Evolutionary conservation across 108 stramenopile species (phyloP), one percentile per base, ranked within the genome.

Genomic region (Nitzschia sp.): DNA sequence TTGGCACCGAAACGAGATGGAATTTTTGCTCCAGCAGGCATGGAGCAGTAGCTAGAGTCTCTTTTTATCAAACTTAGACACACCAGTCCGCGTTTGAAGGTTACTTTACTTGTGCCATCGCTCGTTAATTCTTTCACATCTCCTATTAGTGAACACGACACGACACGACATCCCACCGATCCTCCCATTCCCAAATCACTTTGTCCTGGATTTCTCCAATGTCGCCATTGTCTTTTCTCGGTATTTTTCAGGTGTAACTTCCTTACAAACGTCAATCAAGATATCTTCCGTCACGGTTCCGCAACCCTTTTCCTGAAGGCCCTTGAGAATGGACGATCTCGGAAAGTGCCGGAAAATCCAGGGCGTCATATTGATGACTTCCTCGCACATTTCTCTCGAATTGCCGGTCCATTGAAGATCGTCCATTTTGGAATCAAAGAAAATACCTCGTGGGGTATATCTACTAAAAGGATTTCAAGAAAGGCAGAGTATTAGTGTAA

Each of bases 1-100:
- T 71, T 96, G 46, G 91, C 84, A 11, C 76, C 73, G 1, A 89
- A 89, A 72, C 66, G 68, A 31, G 69, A 77, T 30, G 76, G 76
- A 47, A 63, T 77, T n/a, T 77, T 77, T 65, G 76, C 67, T 8
- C 76, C 76, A 4, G 60, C 76, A 28, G 76, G 76, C 48, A 77
- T 77, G 55, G 76, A 77, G 55, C 30, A 19, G 29, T 70, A 56
- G 27, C n/a, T n/a, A n/a, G n/a, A n/a, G n/a, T n/a, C n/a, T n/a
- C n/a, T n/a, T n/a, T n/a, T n/a, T n/a, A n/a, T n/a, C 54, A n/a
- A n/a, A n/a, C n/a, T n/a, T n/a, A n/a, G 15, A 46, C n/a, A n/a
- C n/a, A n/a, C n/a, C n/a, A n/a, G n/a, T n/a, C n/a, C n/a, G n/a
- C n/a, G n/a, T n/a, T n/a, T n/a, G n/a, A n/a, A n/a, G n/a, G n/a